phyloP scores from a whole-genome alignment of 2,329 filamentous ascomycete species.

The Sclerotiophoma versabilis region DNA sequence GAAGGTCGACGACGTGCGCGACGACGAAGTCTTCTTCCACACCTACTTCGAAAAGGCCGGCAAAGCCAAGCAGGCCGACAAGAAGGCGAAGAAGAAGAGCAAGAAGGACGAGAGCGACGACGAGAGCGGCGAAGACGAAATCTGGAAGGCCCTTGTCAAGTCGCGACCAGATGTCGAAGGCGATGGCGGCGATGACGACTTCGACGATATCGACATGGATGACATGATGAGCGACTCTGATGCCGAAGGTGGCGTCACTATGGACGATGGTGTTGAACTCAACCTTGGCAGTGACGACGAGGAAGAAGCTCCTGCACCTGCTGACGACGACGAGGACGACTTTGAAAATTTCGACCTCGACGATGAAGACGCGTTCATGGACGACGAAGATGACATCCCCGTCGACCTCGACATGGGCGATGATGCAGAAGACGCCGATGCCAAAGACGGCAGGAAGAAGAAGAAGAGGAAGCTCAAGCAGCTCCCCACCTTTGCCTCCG shows the following conservation, averaged over 20 bases:
- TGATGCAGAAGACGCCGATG: conserved; percentile 52
- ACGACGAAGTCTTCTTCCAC: conserved; percentile 97
- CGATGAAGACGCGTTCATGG: conserved; percentile 63
- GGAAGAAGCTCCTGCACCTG: conserved; percentile 53
- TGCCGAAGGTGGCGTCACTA: conserved; percentile 50
- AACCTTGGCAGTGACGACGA: conserved; percentile 60
- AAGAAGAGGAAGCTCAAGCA: conserved; percentile 86
- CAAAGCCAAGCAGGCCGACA: conserved; percentile 62
- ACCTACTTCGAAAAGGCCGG: conserved; percentile 83
- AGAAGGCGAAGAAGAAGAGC: conserved; percentile 62
- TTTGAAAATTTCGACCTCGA: conserved; percentile 55
- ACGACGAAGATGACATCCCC: conserved; percentile 63
- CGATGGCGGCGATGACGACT: conserved; percentile 66
- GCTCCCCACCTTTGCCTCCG: conserved; percentile 90
- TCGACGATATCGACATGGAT: conserved; percentile 60
- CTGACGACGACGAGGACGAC: conserved; percentile 42
- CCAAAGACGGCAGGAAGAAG: conserved; percentile 58
- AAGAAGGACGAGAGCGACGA: conserved; percentile 52
- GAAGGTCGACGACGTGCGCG: conserved; percentile 84
- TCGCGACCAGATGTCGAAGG: conserved; percentile 79
- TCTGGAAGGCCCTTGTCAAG: conserved; percentile 89
- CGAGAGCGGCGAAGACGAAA: conserved; percentile 76
- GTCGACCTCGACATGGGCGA: conserved; percentile 55
- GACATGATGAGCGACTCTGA: conserved; percentile 56
- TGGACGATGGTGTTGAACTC: conserved; percentile 50